phyloP scores from a whole-genome alignment of 371 early-diverging fungal genomes.

The Actinomortierella ambigua region DNA sequence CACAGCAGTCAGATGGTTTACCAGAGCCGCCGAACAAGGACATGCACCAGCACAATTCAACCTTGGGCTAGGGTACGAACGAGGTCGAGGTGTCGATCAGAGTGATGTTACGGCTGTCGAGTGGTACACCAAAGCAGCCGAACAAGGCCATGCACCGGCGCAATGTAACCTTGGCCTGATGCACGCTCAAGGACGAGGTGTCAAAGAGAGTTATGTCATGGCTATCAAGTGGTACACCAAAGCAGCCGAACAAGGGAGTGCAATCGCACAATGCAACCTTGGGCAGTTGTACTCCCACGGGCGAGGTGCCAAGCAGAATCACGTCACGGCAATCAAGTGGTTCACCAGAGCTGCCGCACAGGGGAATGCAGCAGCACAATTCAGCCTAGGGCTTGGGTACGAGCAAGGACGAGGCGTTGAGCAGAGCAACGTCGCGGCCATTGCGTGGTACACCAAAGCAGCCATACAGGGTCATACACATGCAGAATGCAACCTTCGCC shows the following conservation, averaged over 20 bases:
- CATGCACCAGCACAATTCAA: slow-evolving; percentile 82
- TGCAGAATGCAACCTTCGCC: slow-evolving; percentile 87
- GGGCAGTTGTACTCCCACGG: slow-evolving; percentile 89
- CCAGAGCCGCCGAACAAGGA: slow-evolving; percentile 62
- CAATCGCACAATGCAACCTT: slow-evolving; percentile 64
- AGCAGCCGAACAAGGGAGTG: slow-evolving; percentile 66
- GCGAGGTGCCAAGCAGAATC: slow-evolving; percentile 79
- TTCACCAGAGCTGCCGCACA: slow-evolving; percentile 64
- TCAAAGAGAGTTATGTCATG: slow-evolving; percentile 53
- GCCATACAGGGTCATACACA: slow-evolving; percentile 84
- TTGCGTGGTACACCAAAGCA: slow-evolving; percentile 80
- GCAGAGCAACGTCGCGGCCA: slow-evolving; percentile 55
- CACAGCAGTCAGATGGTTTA: slow-evolving; percentile 75
- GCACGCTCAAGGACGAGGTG: slow-evolving; percentile 79
- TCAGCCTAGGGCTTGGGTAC: slow-evolving; percentile 74
- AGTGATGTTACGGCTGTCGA: slow-evolving; percentile 65
- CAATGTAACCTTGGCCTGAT: slow-evolving; percentile 83
- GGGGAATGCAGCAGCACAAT: slow-evolving; percentile 83
- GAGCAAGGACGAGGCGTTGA: slow-evolving; percentile 80
- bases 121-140: slow-evolving; percentile 76
- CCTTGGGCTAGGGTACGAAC: slow-evolving; percentile 84
- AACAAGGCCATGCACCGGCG: slow-evolving; percentile 80
- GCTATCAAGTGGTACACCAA: slow-evolving; percentile 73
- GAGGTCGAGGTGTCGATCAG: slow-evolving; percentile 76
- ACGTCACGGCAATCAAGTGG: slow-evolving; percentile 76